Evolutionary conservation across 2,329 filamentous ascomycete species (phyloP), one percentile per base, ranked within the genome.

Genomic region (Penicillium glabrum): DNA sequence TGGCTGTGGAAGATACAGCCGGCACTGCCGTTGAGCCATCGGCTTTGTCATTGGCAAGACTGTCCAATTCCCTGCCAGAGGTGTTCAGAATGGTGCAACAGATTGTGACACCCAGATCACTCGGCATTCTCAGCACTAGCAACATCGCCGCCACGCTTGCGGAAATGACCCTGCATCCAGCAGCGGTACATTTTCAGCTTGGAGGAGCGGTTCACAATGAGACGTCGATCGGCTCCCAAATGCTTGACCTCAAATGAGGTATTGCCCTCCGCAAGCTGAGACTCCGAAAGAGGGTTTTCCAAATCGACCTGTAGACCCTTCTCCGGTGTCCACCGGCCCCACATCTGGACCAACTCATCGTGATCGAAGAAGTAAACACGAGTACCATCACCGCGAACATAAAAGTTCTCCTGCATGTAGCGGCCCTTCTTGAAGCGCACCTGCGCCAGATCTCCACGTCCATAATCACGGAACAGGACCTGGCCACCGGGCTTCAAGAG

Each of bases 101-200:
- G n/a, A 26, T 10, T 3, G n/a, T 27, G 14, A 46, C 16, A 47
- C 27, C 46, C 27, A 11, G 4, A 6, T n/a, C 49, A 51, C 49
- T 51, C 37, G 5, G 4, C 21, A 44, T 23, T 51, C 27, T 45
- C 39, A 9, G 49, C 16, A 24, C 29, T 26, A 14, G 56, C 59
- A 23, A 54, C 61, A 33, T 45, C 52, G 5, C 41, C 58, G 23
- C 53, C 63, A n/a, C 67, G 68, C 59, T 79, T 79, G 48, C 60
- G 61, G 59, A 80, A 79, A 29, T 77, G 72, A 5, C 75, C 77
- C 60, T 80, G 77, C 58, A 80, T 73, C 71, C 95, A 99, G 79
- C 93, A 98, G 59, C 95, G 86, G 76, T 98, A 98, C 95, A 99
- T 99, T 78, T 98, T 99, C 48, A 96, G 80, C 76, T 92, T 89